Percentiles rank a stretch among this genome's conserved stretches.
These are phyloP conservation scores for Corrigiola litoralis DNA, from an alignment of 179 eudicot genomes.

Conservation along the genomic window DNA sequence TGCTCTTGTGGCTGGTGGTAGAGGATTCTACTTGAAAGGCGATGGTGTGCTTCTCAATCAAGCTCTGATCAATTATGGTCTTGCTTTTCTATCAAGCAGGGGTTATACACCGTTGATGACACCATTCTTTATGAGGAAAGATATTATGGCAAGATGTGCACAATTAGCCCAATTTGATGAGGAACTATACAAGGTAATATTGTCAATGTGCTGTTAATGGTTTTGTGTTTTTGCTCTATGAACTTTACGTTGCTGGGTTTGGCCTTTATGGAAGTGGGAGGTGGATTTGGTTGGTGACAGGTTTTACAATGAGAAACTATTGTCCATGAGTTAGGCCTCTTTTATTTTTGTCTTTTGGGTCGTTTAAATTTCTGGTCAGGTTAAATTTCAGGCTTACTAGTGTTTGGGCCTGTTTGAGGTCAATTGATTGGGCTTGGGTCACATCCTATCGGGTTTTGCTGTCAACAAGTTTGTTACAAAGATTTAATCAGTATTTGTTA, in stretches of 20 bases:
- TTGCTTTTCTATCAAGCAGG: constrained; percentile 55
- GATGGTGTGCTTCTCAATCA: constrained; percentile 88
- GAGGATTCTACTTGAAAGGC: constrained; percentile 92
- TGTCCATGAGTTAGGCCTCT: too few species aligned
- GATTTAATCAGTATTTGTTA: too few species aligned
- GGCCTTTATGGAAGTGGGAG: too few species aligned
- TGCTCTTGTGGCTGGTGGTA: constrained; percentile 87
- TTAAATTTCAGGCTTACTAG: too few species aligned
- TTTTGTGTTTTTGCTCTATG: background rate
- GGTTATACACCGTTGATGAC: constrained; percentile 66
- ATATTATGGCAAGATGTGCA: constrained; percentile 93
- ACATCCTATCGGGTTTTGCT: too few species aligned
- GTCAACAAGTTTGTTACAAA: too few species aligned
- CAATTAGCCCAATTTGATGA: constrained; percentile 95
- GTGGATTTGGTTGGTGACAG: too few species aligned
- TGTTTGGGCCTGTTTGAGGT: too few species aligned
- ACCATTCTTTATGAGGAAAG: constrained; percentile 92
- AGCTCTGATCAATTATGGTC: constrained; percentile 85
- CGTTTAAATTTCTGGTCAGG: too few species aligned
- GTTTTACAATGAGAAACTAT: background rate
- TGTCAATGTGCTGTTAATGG: background rate
- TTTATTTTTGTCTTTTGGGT: too few species aligned
- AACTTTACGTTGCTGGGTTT: background rate
- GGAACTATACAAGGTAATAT: constrained; percentile 83
- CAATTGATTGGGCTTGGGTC: too few species aligned